Evolutionary conservation across 2,329 filamentous ascomycete genomes (phyloP), one percentile per base, ranked within the genome.

Genomic region (Zasmidium angulare): DNA sequence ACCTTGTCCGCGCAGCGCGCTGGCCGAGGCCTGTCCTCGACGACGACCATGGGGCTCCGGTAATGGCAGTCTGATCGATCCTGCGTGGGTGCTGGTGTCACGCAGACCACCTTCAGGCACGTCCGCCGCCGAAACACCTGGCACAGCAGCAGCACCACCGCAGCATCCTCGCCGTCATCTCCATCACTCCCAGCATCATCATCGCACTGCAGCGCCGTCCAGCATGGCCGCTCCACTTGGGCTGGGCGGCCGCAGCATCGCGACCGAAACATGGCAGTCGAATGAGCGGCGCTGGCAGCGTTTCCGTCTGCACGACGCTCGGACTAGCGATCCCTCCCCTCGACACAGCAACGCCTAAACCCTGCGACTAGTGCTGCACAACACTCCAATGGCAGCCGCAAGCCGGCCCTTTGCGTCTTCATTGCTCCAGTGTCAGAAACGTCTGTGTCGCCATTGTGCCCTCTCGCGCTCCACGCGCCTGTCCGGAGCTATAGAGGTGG

Each of bases 381-480:
- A 57, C 53, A 59, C 54, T 60, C 61, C 61, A 65, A 63, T 65
- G 59, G 61, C 61, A 60, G 54, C 26, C 55, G 40, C 40, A 48
- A 56, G 46, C 50, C 29, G 22, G 51, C n/a, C 20, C 50, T 63
- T 57, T 57, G 59, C 53, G 47, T 60, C 57, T 54, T 58, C 54
- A 63, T 63, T 65, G 61, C 53, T 56, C 59, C 53, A 55, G 55
- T 31, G 48, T 46, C 57, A 46, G 51, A 59, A 26, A 53, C 50
- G 51, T 9, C 26, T 23, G 46, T 49, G 53, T 29, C n/a, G 47
- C 31, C 59, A 43, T 51, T 46, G 43, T 31, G 47, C 36, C 29
- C 7, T 43, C 40, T 60, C 21, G 46, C 50, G 50, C 54, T 20
- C 29, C 50, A 24, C 31, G 43, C 53, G 43, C 29, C n/a, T n/a